A percentile compares a stretch with the other conserved stretches of the same genome.
phyloP scores from a whole-genome alignment of 495 filamentous ascomycete species.

The Chaetomium cochliodes region DNA sequence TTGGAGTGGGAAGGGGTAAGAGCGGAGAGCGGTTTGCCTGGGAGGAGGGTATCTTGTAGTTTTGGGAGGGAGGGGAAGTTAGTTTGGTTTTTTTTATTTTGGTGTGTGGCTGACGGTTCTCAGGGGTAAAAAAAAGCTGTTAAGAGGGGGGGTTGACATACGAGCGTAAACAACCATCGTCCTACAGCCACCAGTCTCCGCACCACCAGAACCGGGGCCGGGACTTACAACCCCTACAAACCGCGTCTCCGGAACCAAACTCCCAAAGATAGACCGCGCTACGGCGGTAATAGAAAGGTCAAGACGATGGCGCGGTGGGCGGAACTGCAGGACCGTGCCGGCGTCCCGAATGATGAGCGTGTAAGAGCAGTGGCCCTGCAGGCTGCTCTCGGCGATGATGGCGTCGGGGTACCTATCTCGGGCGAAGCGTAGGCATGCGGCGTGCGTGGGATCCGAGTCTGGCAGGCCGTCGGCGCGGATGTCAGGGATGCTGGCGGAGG shows the following conservation, averaged over 20 bases:
- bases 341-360: constrained; percentile 39
- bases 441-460: not conserved
- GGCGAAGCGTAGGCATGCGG: not conserved
- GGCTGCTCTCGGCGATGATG: constrained; percentile 30
- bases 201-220: too few species aligned
- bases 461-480: not conserved
- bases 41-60: not conserved
- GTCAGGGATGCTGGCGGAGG: not conserved
- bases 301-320: constrained; percentile 44
- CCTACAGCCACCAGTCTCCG: not conserved
- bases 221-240: constrained; percentile 16
- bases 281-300: constrained; percentile 41
- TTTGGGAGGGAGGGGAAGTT: too few species aligned
- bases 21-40: not conserved
- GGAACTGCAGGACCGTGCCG: constrained; percentile 50
- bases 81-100: too few species aligned
- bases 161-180: not conserved
- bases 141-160: too few species aligned
- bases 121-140: too few species aligned
- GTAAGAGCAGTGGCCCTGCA: constrained; percentile 56
- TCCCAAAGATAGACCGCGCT: constrained; percentile 42
- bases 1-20: not conserved
- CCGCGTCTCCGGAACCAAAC: constrained; percentile 42
- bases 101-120: too few species aligned
- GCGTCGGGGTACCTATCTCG: not conserved